Evolutionary conservation across 1,284 basidiomycete species (phyloP).

Genomic region (Albatrellus sp.): DNA sequence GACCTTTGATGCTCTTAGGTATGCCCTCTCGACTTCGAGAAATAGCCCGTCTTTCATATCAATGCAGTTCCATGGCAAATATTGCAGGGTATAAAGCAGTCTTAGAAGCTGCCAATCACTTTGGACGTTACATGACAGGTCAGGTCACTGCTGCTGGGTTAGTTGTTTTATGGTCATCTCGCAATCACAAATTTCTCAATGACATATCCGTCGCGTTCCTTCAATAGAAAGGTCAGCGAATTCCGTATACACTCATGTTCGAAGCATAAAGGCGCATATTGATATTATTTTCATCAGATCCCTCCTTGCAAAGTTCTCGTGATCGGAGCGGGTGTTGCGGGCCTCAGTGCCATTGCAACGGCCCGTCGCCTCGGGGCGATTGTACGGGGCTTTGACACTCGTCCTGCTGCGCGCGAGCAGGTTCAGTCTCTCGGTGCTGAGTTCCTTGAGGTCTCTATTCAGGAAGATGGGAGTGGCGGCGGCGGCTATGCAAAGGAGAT

Average conservation of each 20-base stretch:
- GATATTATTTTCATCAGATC: slow-evolving; percentile 33
- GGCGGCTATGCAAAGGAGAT: slow-evolving; percentile 86
- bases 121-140: slow-evolving; percentile 77
- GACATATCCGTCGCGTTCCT: slow-evolving; percentile 1
- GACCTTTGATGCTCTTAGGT: slow-evolving; percentile 78
- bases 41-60: background rate
- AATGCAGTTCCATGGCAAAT: slow-evolving; percentile 74
- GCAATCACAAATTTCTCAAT: background rate
- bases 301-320: slow-evolving; percentile 77
- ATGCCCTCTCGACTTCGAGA: slow-evolving; percentile 3
- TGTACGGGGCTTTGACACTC: slow-evolving; percentile 76
- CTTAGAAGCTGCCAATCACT: slow-evolving; percentile 76
- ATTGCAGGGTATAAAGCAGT: slow-evolving; percentile 83
- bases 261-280: background rate
- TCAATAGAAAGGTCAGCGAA: slow-evolving; percentile 1
- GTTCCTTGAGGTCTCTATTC: slow-evolving; percentile 65
- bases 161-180: slow-evolving; percentile 15
- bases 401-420: slow-evolving; percentile 74
- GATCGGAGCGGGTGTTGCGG: slow-evolving; percentile 79
- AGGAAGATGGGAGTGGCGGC: slow-evolving; percentile 69
- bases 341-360: slow-evolving; percentile 75
- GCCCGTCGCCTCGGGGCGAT: slow-evolving; percentile 75
- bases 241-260: background rate
- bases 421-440: slow-evolving; percentile 80
- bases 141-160: slow-evolving; percentile 82